Evolutionary conservation across 2,329 filamentous ascomycete species (phyloP).

Genomic region (Pseudogymnoascus sp.): DNA sequence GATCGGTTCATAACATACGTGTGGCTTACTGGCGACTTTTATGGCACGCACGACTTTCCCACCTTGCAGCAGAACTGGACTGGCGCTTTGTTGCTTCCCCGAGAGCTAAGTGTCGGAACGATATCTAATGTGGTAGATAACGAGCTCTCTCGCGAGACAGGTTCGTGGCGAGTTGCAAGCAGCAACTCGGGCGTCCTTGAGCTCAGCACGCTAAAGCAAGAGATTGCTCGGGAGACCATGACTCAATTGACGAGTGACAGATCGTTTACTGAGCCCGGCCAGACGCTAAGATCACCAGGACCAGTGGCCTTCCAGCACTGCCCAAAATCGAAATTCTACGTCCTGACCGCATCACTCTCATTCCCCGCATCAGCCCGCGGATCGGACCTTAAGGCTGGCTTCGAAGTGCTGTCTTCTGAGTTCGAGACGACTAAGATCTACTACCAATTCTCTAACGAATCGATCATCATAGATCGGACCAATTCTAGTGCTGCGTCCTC

Average conservation of each 20-base stretch:
- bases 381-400: constrained; percentile 31
- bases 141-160: constrained; percentile 30
- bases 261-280: background rate
- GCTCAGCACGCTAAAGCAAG: constrained; percentile 31
- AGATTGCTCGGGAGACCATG: constrained; percentile 31
- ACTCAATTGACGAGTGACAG: constrained; percentile 24
- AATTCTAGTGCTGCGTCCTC: constrained; percentile 33
- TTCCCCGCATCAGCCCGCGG: constrained; percentile 30
- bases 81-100: constrained; percentile 34
- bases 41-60: constrained; percentile 32
- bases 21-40: constrained; percentile 37
- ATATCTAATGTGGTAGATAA: constrained; percentile 35
- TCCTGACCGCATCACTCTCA: constrained; percentile 30
- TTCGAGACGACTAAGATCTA: constrained; percentile 35
- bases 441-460: constrained; percentile 38
- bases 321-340: constrained; percentile 31
- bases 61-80: constrained; percentile 37
- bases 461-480: constrained; percentile 33
- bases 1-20: constrained; percentile 35
- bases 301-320: constrained; percentile 14
- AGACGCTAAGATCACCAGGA: background rate
- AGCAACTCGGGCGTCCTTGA: constrained; percentile 29
- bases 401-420: constrained; percentile 33
- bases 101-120: constrained; percentile 34
- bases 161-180: constrained; percentile 31